Evolutionary conservation across 805 yeast species (phyloP).

Genomic region (Candida mattraensis): DNA sequence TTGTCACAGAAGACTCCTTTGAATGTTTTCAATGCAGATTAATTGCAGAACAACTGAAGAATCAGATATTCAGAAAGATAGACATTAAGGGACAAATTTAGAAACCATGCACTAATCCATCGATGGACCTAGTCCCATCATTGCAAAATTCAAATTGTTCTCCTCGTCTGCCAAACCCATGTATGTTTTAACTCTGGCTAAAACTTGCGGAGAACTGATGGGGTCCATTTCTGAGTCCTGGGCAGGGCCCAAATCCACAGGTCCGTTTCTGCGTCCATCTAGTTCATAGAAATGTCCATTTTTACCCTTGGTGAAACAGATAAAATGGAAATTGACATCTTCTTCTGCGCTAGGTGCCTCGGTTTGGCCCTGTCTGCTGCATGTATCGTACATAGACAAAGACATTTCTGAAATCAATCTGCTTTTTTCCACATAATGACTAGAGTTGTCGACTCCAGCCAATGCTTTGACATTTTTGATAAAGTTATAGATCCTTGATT

Average conservation of each 20-base stretch:
- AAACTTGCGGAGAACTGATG: slow-evolving; percentile 50
- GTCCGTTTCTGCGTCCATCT: slow-evolving; percentile 85
- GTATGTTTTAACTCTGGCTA: slow-evolving; percentile 61
- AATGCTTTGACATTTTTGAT: slow-evolving; percentile 7
- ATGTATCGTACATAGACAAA: slow-evolving; percentile 39
- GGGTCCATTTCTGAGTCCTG: slow-evolving; percentile 43
- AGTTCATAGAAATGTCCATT: slow-evolving; percentile 71
- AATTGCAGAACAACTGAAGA: slow-evolving; percentile 23
- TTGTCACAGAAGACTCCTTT: slow-evolving; percentile 24
- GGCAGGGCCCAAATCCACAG: slow-evolving; percentile 55
- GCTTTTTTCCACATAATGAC: slow-evolving; percentile 24
- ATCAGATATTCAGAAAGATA: slow-evolving; percentile 50
- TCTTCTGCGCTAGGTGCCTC: slow-evolving; percentile 61
- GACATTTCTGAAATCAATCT: slow-evolving; percentile 30
- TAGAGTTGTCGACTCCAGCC: slow-evolving; percentile 19
- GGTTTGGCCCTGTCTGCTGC: slow-evolving; percentile 59
- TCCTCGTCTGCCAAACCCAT: slow-evolving; percentile 60
- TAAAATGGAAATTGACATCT: slow-evolving; percentile 69
- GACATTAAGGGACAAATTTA: slow-evolving; percentile 90
- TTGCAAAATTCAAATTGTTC: slow-evolving; percentile 64
- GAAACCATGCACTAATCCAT: slow-evolving; percentile 33
- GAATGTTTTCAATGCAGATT: slow-evolving; percentile 28
- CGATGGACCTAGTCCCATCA: slow-evolving; percentile 72
- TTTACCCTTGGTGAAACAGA: slow-evolving; percentile 59
- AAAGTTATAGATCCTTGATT: slow-evolving; percentile 31